Evolutionary conservation across 2,329 filamentous ascomycete genomes (phyloP), one percentile per base, ranked within the genome.

Genomic region (Microsporum canis): DNA sequence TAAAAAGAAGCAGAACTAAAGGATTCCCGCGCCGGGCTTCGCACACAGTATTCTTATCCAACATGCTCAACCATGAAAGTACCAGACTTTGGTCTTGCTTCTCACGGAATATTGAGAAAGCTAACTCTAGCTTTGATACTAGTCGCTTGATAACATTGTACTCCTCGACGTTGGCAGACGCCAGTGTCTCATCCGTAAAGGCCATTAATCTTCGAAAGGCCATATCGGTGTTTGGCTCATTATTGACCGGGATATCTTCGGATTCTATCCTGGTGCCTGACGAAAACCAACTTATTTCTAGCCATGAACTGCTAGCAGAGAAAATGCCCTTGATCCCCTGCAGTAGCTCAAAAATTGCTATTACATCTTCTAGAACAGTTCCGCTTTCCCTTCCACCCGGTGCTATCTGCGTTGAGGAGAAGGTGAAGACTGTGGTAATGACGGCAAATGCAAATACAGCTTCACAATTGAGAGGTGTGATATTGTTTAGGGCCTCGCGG

Each of bases 281-380:
- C 29, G 73, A 77, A 67, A 82, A 83, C 0, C 82, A 71, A 72
- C 78, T 80, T 14, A 78, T 75, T 65, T 82, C 79, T 64, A 83
- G 77, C 63, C 71, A 74, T 0, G 69, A 63, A 14, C 66, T 65
- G 23, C 69, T 70, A 38, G 72, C 70, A 1, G 59, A 63, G 36
- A 70, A 67, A 27, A 74, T 74, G 3, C 73, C 73, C 33, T 65
- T 70, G 34, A 72, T 68, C 0, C 72, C 72, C 57, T 72, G 71
- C 5, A 74, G 64, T 5, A 74, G 67, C 41, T 73, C 71, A 45
- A 73, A 72, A 2, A 73, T 68, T 5, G 71, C 67, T 4, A 71
- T 63, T 6, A 74, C 71, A 56, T 73, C 73, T 58, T 74, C 72
- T 3, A 67, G 71, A 65, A 73, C 71, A 56, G 66, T 71, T 23